A percentile compares a stretch with the other conserved stretches of the same genome.
phyloP scores from a whole-genome alignment of 75 land plant species.

The Chamaecyparis obtusa region DNA sequence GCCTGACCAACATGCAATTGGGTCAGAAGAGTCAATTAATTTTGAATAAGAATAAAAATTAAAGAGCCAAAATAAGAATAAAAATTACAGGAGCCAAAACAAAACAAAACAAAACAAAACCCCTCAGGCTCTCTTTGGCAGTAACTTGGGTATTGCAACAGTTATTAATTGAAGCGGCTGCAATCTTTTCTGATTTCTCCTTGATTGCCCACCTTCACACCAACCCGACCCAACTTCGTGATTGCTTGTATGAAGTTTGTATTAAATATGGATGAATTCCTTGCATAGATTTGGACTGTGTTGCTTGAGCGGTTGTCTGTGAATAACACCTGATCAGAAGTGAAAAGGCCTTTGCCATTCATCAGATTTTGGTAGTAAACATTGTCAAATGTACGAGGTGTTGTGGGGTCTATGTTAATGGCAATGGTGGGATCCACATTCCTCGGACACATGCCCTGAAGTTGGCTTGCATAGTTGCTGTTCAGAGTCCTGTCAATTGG shows the following conservation, averaged over 20 bases:
- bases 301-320: conserved; percentile 39
- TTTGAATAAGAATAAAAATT: too few relatives aligned
- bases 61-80: too few relatives aligned
- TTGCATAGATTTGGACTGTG: conserved; percentile 37
- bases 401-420: conserved; percentile 2
- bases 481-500: conserved; percentile 56
- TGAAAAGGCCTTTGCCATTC: conserved; percentile 52
- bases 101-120: too few relatives aligned
- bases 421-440: conserved; percentile 44
- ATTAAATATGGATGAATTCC: conserved; percentile 24
- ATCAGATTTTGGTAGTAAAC: conserved; percentile 52
- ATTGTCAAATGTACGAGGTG: conserved; percentile 59
- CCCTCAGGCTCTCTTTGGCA: too few relatives aligned
- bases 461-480: conserved; percentile 38
- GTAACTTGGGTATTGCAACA: too few relatives aligned
- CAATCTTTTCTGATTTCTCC: conserved; percentile 60
- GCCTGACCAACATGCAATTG: too few relatives aligned
- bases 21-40: too few relatives aligned
- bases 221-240: conserved; percentile 60
- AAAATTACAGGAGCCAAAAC: too few relatives aligned
- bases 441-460: conserved; percentile 47
- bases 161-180: conserved; percentile 18
- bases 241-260: conserved; percentile 46
- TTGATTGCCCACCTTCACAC: conserved; percentile 46
- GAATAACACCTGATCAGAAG: conserved; percentile 62